Evolutionary conservation across 2,329 filamentous ascomycete species (phyloP), one percentile per base, ranked within the genome.

Genomic region (Aspergillus felis): DNA sequence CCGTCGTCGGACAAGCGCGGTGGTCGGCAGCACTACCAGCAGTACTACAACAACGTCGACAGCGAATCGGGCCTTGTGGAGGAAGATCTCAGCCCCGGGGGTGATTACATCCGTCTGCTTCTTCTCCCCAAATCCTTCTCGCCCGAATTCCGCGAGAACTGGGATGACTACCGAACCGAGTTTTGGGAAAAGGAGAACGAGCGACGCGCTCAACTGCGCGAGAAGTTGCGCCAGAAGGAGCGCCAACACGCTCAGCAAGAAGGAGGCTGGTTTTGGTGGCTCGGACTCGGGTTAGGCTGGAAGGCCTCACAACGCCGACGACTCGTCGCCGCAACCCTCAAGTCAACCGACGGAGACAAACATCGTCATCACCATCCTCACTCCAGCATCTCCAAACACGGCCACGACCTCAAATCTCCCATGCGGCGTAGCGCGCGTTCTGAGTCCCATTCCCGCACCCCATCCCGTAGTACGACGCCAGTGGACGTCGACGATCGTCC

Each of bases 161-260:
- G 94, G 94, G 94, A 99, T 70, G 82, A 93, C 17, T 99, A 95
- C 75, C 84, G 94, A 54, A 87, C 88, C 35, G 92, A 97, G 59
- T 99, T 97, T 76, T 99, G 94, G 94, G 93, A 97, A 66, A 87
- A 87, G 60, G 94, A 99, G 74, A 99, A 99, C 70, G 91, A 96
- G 73, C 87, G 93, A 2, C 86, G 94, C 12, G 84, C 88, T 2
- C 78, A 89, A 57, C 79, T 97, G 25, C 83, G 91, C 24, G 77
- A 82, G 47, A 89, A 89, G 69, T 78, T 96, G 51, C 84, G 86
- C 61, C 82, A 86, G 53, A 83, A 84, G 32, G 87, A 92, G 65
- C 81, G 83, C 20, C 85, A 88, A 28, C 76, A 90, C 42, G 87
- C 88, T 12, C 86, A 84, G 67, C 80, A 87, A 66, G 81, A 87